Percentiles rank a stretch among this genome's conserved stretches.
phyloP scores from a whole-genome alignment of 306 rosid genomes.

The Senna tora region DNA sequence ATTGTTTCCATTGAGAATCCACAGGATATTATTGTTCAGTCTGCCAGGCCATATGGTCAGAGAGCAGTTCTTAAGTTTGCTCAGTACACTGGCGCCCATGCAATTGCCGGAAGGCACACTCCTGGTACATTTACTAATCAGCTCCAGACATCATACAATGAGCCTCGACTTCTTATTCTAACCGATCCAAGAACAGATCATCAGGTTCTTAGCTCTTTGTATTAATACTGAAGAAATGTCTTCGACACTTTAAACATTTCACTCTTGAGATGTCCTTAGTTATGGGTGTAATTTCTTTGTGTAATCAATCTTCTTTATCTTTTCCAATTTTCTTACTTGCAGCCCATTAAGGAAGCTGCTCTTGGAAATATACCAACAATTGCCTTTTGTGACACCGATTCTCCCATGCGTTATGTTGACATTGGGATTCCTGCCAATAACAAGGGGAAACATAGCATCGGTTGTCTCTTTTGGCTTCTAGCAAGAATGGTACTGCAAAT shows the following conservation, averaged over 20 bases:
- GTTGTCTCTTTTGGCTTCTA: slow-evolving; percentile 90
- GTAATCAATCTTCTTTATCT: background rate
- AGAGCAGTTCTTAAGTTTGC: slow-evolving; percentile 86
- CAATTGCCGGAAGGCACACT: slow-evolving; percentile 87
- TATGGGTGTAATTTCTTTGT: background rate
- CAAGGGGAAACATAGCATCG: slow-evolving; percentile 91
- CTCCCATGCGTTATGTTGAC: slow-evolving; percentile 84
- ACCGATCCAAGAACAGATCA: slow-evolving; percentile 96
- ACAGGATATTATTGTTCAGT: slow-evolving; percentile 76
- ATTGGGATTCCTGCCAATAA: slow-evolving; percentile 97
- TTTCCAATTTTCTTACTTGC: slow-evolving; percentile 24
- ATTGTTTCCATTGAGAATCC: slow-evolving; percentile 87
- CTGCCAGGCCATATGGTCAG: slow-evolving; percentile 87
- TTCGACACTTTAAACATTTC: background rate
- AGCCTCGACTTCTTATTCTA: slow-evolving; percentile 88
- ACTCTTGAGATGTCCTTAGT: background rate
- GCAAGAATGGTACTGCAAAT: slow-evolving; percentile 95
- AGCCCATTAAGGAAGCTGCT: slow-evolving; percentile 94
- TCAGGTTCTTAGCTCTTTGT: slow-evolving; percentile 54
- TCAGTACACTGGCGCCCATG: slow-evolving; percentile 78
- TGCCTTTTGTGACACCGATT: slow-evolving; percentile 93
- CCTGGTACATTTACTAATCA: slow-evolving; percentile 94
- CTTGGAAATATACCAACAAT: slow-evolving; percentile 92
- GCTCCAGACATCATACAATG: slow-evolving; percentile 81
- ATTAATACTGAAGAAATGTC: background rate